Conservation (phyloP, 306 rosid species). For the Fragaria ananassa region DNA sequence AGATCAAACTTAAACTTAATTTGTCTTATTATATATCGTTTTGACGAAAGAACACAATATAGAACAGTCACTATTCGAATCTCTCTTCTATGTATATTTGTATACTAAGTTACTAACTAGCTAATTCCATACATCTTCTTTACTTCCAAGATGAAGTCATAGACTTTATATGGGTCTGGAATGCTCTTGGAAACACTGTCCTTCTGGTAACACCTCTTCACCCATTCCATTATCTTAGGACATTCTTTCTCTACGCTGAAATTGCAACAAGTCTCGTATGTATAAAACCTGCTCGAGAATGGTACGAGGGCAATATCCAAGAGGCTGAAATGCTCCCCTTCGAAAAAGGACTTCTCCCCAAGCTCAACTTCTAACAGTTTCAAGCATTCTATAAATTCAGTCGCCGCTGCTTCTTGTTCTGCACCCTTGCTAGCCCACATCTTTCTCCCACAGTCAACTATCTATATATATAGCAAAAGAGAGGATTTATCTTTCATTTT, state of each 20-base stretch:
- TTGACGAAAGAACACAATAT: too few relatives aligned
- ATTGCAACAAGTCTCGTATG: conserved; percentile 15
- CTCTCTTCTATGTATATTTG: too few relatives aligned
- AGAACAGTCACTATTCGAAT: too few relatives aligned
- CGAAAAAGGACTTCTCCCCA: conserved; percentile 31
- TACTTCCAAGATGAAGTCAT: neutral
- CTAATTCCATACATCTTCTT: conserved; percentile 17
- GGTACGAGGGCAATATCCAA: conserved; percentile 24
- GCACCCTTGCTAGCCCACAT: conserved; percentile 20
- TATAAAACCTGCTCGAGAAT: conserved; percentile 14
- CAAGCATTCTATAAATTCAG: conserved; percentile 5
- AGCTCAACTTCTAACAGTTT: conserved; percentile 23
- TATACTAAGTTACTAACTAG: neutral
- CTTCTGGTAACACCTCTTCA: conserved; percentile 14
- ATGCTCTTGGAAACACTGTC: conserved; percentile 25
- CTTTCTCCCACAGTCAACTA: conserved; percentile 10
- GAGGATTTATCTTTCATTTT: too few relatives aligned
- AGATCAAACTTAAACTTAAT: too few relatives aligned
- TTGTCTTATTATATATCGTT: too few relatives aligned
- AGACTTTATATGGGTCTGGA: conserved; percentile 16
- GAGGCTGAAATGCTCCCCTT: conserved; percentile 23
- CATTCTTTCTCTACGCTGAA: conserved; percentile 23
- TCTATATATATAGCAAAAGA: neutral
- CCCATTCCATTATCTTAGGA: conserved; percentile 29
- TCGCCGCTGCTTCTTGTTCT: conserved; percentile 16